Percentiles rank a stretch among this genome's conserved stretches.
Evolutionary conservation across 2,329 filamentous ascomycete genomes (phyloP).

Genomic region (Alternaria sp.): DNA sequence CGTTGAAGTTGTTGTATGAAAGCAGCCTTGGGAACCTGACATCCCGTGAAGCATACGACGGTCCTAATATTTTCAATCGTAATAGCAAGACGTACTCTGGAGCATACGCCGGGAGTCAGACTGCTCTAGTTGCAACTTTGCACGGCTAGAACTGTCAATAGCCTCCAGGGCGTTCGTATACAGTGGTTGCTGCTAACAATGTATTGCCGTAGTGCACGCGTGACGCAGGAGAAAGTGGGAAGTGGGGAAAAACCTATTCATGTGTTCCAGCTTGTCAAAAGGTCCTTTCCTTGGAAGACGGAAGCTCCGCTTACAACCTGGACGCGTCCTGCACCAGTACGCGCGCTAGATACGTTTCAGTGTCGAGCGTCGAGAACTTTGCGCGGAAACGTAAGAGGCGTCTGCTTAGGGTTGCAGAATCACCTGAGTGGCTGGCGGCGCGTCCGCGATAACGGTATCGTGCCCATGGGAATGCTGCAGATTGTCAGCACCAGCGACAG

Average conservation of each 20-base stretch:
- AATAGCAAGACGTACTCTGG: neutral
- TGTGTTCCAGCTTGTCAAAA: conserved; percentile 1
- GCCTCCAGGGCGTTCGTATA: conserved; percentile 5
- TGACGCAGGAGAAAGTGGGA: conserved; percentile 19
- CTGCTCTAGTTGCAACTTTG: neutral
- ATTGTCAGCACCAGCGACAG: conserved; percentile 13
- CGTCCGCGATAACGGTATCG: conserved; percentile 17
- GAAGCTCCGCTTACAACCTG: conserved; percentile 6
- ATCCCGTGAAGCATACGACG: neutral
- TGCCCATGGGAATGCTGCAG: conserved; percentile 7
- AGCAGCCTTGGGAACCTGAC: neutral
- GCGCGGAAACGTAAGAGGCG: conserved; percentile 21
- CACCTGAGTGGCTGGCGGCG: conserved; percentile 14
- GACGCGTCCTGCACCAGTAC: conserved; percentile 9
- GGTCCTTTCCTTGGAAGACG: neutral
- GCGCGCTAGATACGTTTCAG: conserved; percentile 15
- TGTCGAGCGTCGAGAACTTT: conserved; percentile 7
- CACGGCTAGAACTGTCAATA: neutral
- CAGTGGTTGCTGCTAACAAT: conserved; percentile 1
- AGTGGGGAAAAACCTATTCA: conserved; percentile 16
- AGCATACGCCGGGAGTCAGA: neutral
- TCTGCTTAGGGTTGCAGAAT: conserved; percentile 6
- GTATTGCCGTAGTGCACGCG: conserved; percentile 14
- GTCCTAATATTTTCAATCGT: neutral
- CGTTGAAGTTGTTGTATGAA: neutral